These are phyloP conservation scores for Hypholoma sublateritium DNA, from an alignment of 768 basidiomycete species.

Conservation along the genomic window DNA sequence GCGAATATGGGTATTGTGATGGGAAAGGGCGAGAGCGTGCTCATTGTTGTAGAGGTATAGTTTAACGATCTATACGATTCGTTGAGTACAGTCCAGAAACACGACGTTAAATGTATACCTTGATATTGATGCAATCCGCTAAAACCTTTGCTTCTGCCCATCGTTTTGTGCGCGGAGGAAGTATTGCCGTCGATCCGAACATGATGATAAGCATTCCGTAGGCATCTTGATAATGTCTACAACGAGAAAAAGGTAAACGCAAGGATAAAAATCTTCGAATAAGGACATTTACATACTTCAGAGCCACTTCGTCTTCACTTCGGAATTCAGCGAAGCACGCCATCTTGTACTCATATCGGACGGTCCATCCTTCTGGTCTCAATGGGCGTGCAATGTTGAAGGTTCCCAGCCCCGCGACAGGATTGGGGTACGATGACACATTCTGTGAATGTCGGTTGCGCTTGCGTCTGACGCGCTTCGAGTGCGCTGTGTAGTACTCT, in stretches of 20 bases:
- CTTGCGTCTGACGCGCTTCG: slow-evolving; percentile 89
- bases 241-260: slow-evolving; percentile 5
- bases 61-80: slow-evolving; percentile 68
- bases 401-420: slow-evolving; percentile 43
- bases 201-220: slow-evolving; percentile 82
- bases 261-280: not conserved
- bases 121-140: slow-evolving; percentile 89
- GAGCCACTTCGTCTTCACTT: slow-evolving; percentile 87
- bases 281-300: slow-evolving; percentile 57
- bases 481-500: slow-evolving; percentile 93
- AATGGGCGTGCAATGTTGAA: slow-evolving; percentile 56
- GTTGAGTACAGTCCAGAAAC: not conserved
- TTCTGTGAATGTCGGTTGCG: slow-evolving; percentile 77
- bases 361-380: slow-evolving; percentile 89
- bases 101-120: slow-evolving; percentile 43
- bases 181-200: slow-evolving; percentile 83
- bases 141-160: slow-evolving; percentile 99
- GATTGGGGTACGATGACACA: slow-evolving; percentile 48
- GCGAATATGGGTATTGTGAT: slow-evolving; percentile 83
- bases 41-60: slow-evolving; percentile 91
- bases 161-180: slow-evolving; percentile 91
- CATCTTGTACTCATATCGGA: slow-evolving; percentile 97
- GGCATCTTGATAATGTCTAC: slow-evolving; percentile 92
- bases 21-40: slow-evolving; percentile 73
- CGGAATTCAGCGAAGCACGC: slow-evolving; percentile 95